phyloP scores from a whole-genome alignment of 2,329 filamentous ascomycete species.

The Colletotrichum siamense region DNA sequence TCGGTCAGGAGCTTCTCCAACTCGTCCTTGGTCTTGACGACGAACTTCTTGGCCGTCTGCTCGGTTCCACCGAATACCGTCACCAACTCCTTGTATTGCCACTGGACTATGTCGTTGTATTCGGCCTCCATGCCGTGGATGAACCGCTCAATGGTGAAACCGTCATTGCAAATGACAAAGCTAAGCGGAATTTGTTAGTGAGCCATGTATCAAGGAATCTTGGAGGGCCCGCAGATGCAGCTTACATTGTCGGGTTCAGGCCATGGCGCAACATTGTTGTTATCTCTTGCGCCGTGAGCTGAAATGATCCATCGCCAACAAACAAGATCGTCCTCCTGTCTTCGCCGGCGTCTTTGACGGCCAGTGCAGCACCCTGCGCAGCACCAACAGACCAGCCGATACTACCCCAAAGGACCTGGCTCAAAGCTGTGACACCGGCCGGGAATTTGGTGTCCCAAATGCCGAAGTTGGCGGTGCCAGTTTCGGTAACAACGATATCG shows the following conservation, averaged over 20 bases:
- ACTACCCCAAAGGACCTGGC: conserved; percentile 77
- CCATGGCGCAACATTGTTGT: conserved; percentile 81
- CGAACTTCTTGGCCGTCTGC: conserved; percentile 65
- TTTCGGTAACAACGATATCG: conserved; percentile 86
- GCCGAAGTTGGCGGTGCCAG: conserved; percentile 87
- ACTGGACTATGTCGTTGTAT: conserved; percentile 83
- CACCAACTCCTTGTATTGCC: conserved; percentile 75
- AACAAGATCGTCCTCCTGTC: conserved; percentile 78
- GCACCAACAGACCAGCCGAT: conserved; percentile 67
- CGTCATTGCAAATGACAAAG: conserved; percentile 87
- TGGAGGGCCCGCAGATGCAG: conserved; percentile 18
- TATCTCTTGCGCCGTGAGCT: conserved; percentile 84
- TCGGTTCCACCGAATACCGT: conserved; percentile 68
- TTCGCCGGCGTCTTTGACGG: conserved; percentile 67
- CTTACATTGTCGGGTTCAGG: conserved; percentile 78
- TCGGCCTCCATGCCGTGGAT: conserved; percentile 82
- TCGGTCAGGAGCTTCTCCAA: conserved; percentile 70
- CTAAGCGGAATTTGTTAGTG: conserved; percentile 38
- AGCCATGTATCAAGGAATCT: neutral
- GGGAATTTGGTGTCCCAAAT: conserved; percentile 88
- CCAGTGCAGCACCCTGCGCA: conserved; percentile 72
- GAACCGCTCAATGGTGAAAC: conserved; percentile 87
- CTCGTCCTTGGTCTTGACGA: conserved; percentile 73
- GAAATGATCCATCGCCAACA: conserved; percentile 88
- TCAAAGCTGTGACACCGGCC: conserved; percentile 76